Base-by-base conservation (phyloP, 495 filamentous ascomycete genomes). In the Hypomontagnella submonticulosa region DNA sequence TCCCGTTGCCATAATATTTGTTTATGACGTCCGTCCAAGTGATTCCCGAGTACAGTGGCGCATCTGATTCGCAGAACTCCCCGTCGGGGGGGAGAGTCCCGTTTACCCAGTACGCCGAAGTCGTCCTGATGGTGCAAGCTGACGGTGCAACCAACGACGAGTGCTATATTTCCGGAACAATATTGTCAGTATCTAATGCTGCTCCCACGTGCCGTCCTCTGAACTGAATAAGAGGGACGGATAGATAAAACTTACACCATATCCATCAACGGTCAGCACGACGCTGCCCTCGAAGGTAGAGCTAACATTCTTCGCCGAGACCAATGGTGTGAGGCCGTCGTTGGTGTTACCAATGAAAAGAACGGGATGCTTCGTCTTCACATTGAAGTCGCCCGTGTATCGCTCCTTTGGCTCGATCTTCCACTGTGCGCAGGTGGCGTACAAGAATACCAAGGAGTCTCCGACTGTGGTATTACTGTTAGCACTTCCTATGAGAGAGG, bases 241-340 rank as follows among this genome's bases (percentile, higher is more conserved):
- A 40, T 41, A 33, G 18, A 40, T 41, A 33, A 37, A 53, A 80
- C 84, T 71, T 75, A 87, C 85, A 1, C 85, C 84, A 59, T 84
- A 79, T 13, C 84, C 85, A 48, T 81, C 75, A 50, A 84, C 79
- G 60, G 81, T 73, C 11, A 87, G 72, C 8, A 87, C 59, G 5
- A 75, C 77, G 10, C 85, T 87, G 1, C 80, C 83, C 23, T 82
- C 76, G 46, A 88, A 86, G 0, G 69, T 74, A 0, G 66, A 52
- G 27, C 80, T 82, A 69, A 85, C 79, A 49, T 84, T 83, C 37
- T 75, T 73, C 1, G 85, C 86, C 6, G 73, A 79, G 9, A 59
- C 57, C 7, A 84, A 56, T 11, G 83, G 79, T 0, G 83, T 84
- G 30, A 74, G 66, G 0, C 75, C 70, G 52, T 84, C 82, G 5